A percentile compares a stretch with the other conserved stretches of the same genome.
These are phyloP conservation scores for Schoenoplectus triqueter DNA, from an alignment of 202 grass and related monocot genomes.

Conservation along the genomic window DNA sequence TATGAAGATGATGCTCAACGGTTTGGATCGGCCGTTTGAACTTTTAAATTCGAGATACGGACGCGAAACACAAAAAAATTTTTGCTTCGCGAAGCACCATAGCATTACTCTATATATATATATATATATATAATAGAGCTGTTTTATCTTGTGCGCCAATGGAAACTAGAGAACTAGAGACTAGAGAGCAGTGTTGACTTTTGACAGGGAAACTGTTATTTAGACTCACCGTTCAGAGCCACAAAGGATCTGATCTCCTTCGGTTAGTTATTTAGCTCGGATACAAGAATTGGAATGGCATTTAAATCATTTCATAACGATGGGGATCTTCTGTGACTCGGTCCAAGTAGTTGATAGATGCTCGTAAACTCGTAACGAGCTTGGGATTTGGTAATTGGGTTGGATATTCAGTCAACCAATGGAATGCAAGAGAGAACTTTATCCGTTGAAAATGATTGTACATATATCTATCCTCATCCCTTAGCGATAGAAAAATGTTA, in stretches of 20 bases:
- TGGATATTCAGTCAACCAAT: background rate
- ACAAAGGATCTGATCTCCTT: constrained; percentile 11
- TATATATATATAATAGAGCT: too few species aligned
- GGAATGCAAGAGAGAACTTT: background rate
- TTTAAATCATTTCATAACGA: constrained; percentile 12
- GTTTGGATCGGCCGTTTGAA: too few species aligned
- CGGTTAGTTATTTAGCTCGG: background rate
- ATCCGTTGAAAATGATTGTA: background rate
- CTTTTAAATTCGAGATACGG: too few species aligned
- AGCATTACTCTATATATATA: too few species aligned
- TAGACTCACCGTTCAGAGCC: background rate
- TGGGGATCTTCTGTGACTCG: constrained; percentile 16
- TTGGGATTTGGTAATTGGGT: background rate
- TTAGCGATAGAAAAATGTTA: too few species aligned
- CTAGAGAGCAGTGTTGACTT: too few species aligned
- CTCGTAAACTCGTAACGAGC: background rate
- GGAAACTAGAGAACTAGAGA: too few species aligned
- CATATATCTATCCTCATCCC: too few species aligned
- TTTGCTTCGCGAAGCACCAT: too few species aligned
- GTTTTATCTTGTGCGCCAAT: too few species aligned
- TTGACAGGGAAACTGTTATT: background rate
- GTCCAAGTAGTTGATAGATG: constrained; percentile 3
- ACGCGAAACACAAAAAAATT: too few species aligned
- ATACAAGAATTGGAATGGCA: background rate
- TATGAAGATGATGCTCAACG: too few species aligned